These are phyloP conservation scores for Yarrowia sp. DNA, from an alignment of 805 yeast genomes.

Conservation along the genomic window DNA sequence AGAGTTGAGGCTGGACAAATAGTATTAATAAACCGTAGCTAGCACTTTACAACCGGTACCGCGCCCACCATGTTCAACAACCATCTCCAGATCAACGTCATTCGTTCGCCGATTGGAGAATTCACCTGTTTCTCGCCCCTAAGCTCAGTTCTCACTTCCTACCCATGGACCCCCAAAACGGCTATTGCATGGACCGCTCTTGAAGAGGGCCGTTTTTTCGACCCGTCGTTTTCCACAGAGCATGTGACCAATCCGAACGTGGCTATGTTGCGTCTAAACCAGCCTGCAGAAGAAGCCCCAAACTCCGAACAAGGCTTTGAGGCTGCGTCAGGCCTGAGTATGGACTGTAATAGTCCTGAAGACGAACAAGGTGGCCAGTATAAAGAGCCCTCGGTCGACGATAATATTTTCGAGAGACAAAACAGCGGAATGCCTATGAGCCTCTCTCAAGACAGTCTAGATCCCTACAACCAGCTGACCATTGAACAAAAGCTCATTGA, in stretches of 20 bases:
- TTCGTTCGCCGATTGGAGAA: not conserved
- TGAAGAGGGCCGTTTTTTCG: not conserved
- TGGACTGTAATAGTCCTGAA: too few relatives aligned
- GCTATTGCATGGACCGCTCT: slow-evolving; percentile 16
- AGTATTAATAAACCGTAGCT: not conserved
- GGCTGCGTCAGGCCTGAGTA: not conserved
- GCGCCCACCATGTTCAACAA: slow-evolving; percentile 4
- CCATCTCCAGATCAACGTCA: slow-evolving; percentile 14
- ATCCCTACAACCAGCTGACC: too few relatives aligned
- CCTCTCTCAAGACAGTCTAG: not conserved
- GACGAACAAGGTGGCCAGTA: not conserved
- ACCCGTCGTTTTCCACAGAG: not conserved
- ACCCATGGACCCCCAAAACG: slow-evolving; percentile 7
- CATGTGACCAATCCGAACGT: slow-evolving; percentile 5
- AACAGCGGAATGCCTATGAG: not conserved
- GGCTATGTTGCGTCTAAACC: not conserved
- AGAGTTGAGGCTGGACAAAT: not conserved
- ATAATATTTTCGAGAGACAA: not conserved
- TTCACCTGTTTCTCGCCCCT: not conserved
- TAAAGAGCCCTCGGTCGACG: not conserved
- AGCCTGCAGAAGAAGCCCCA: not conserved
- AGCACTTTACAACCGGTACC: too few relatives aligned
- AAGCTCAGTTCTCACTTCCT: not conserved
- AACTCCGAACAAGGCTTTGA: not conserved
- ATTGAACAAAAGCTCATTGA: too few relatives aligned